These are phyloP conservation scores for Tephrocybe sp. DNA, from an alignment of 768 basidiomycete species.

Conservation along the genomic window DNA sequence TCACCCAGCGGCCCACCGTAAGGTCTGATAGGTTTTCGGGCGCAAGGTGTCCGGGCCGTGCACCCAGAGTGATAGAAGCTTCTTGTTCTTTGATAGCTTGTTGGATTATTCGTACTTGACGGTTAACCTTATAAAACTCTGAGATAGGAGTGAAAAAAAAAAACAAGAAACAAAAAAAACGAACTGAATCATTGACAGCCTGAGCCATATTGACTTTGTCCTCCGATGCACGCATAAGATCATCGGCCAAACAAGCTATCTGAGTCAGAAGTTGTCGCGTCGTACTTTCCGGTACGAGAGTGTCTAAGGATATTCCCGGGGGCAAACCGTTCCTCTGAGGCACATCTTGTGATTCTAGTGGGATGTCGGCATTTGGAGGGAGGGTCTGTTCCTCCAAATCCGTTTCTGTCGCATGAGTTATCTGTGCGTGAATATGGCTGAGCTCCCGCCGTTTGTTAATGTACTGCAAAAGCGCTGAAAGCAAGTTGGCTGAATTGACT, in stretches of 20 bases:
- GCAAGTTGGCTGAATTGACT: conserved; percentile 40
- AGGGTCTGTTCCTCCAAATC: neutral
- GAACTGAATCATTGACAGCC: conserved; percentile 67
- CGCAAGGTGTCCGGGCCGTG: conserved; percentile 30
- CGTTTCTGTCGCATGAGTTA: neutral
- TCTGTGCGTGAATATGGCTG: neutral
- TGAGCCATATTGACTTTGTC: conserved; percentile 79
- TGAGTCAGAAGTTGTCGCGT: conserved; percentile 52
- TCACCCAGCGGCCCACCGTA: conserved; percentile 50
- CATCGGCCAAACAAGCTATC: conserved; percentile 59
- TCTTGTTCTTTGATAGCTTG: conserved; percentile 53
- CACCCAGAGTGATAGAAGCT: conserved; percentile 36
- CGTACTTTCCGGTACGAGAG: conserved; percentile 28
- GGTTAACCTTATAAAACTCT: conserved; percentile 54
- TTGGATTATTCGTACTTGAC: conserved; percentile 77
- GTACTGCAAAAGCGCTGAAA: conserved; percentile 47
- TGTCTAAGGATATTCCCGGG: conserved; percentile 21
- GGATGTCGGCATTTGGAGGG: neutral
- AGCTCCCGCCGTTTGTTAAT: conserved; percentile 26
- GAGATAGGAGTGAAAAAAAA: conserved; percentile 4
- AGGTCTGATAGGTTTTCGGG: conserved; percentile 62
- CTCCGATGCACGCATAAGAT: conserved; percentile 59
- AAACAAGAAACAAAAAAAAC: conserved; percentile 19
- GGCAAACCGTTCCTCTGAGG: conserved; percentile 8
- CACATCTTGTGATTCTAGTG: neutral